Conservation (phyloP, 2,329 filamentous ascomycete species). For the Ceratocystis colombiana region DNA sequence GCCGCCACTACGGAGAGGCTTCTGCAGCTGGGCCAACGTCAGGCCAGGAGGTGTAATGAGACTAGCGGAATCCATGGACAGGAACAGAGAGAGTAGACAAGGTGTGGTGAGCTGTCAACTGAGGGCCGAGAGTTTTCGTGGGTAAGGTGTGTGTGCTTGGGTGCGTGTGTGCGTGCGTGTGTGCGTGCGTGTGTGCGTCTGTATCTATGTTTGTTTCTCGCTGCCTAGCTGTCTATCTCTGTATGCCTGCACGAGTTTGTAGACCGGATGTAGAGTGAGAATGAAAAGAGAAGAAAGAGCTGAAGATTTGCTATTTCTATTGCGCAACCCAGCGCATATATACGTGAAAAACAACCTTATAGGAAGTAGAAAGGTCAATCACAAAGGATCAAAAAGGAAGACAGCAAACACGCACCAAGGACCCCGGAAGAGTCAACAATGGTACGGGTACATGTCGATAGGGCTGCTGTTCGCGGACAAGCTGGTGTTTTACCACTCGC, state of each 20-base stretch:
- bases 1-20: neutral
- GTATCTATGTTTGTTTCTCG: too few relatives aligned
- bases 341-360: neutral
- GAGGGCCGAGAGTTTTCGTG: too few relatives aligned
- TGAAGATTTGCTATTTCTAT: neutral
- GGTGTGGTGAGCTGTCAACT: too few relatives aligned
- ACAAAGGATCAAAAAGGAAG: conserved; percentile 2
- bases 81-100: neutral
- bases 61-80: neutral
- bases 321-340: conserved; percentile 1
- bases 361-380: neutral
- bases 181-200: too few relatives aligned
- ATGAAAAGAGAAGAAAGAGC: neutral
- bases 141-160: too few relatives aligned
- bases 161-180: too few relatives aligned
- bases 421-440: neutral
- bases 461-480: neutral
- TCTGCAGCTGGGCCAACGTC: neutral
- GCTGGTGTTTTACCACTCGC: neutral
- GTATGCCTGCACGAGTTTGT: too few relatives aligned
- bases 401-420: neutral
- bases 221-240: too few relatives aligned
- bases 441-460: neutral
- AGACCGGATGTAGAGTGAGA: neutral
- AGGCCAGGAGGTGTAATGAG: neutral